These are phyloP conservation scores for Nicotiana obtusifolia DNA, from an alignment of 257 asterid genomes.

Conservation along the genomic window DNA sequence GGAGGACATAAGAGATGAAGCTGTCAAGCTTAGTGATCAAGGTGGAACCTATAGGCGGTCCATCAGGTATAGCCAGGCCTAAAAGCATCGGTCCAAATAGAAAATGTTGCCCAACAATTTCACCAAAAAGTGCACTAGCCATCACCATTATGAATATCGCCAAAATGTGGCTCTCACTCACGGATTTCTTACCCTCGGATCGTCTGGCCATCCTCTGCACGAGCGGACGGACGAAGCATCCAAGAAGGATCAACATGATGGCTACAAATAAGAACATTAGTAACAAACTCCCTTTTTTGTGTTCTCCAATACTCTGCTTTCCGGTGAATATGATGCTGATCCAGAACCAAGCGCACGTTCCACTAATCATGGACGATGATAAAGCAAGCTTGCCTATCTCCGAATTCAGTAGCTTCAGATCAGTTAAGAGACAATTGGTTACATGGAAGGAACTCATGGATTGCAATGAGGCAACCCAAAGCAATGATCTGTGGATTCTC, in stretches of 20 bases:
- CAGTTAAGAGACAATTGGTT: slow-evolving; percentile 30
- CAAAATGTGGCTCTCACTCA: slow-evolving; percentile 25
- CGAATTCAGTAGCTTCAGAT: slow-evolving; percentile 34
- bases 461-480: slow-evolving; percentile 34
- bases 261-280: slow-evolving; percentile 1
- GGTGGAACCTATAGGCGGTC: slow-evolving; percentile 49
- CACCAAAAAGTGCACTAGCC: slow-evolving; percentile 26
- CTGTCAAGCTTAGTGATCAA: slow-evolving; percentile 29
- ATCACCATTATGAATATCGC: slow-evolving; percentile 18
- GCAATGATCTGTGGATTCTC: slow-evolving; percentile 20
- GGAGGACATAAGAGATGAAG: slow-evolving; percentile 20
- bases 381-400: slow-evolving; percentile 33
- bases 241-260: slow-evolving; percentile 13
- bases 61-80: slow-evolving; percentile 37
- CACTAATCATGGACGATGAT: slow-evolving; percentile 38
- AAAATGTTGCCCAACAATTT: slow-evolving; percentile 29
- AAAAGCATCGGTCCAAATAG: slow-evolving; percentile 35
- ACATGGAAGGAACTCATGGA: slow-evolving; percentile 31
- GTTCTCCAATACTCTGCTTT: slow-evolving; percentile 7
- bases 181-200: slow-evolving; percentile 14
- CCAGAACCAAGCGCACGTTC: slow-evolving; percentile 29
- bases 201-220: slow-evolving; percentile 21
- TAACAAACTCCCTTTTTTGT: neutral
- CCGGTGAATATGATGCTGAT: slow-evolving; percentile 22
- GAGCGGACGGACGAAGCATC: slow-evolving; percentile 23